Conservation (phyloP, 2,329 filamentous ascomycete genomes). For the Colletotrichum eleusines region DNA sequence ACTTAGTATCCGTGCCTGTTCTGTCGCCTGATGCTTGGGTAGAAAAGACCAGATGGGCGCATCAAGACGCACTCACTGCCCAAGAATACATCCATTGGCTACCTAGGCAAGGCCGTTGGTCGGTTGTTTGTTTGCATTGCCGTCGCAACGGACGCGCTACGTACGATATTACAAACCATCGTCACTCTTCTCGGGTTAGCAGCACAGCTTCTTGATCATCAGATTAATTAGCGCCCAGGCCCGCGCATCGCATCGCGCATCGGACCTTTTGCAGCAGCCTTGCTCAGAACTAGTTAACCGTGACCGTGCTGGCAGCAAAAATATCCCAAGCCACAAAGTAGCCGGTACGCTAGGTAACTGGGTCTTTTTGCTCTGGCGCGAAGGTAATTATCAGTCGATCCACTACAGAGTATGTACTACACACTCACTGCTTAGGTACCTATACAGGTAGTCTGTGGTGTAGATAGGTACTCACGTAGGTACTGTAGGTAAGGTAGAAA, state of each 20-base stretch:
- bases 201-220: not conserved
- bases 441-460: too few relatives aligned
- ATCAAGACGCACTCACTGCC: not conserved
- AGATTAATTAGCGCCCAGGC: not conserved
- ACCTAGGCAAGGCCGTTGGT: too few relatives aligned
- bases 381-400: too few relatives aligned
- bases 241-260: not conserved
- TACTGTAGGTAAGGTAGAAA: not conserved
- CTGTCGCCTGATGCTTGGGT: not conserved
- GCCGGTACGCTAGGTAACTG: slow-evolving; percentile 29
- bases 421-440: not conserved
- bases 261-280: too few relatives aligned
- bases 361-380: not conserved
- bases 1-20: not conserved
- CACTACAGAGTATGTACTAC: too few relatives aligned
- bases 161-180: not conserved
- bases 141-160: too few relatives aligned
- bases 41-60: not conserved
- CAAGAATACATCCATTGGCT: too few relatives aligned
- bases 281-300: too few relatives aligned
- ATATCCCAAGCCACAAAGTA: slow-evolving; percentile 26
- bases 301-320: slow-evolving; percentile 12
- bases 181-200: not conserved
- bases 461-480: too few relatives aligned
- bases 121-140: not conserved